A percentile compares a stretch with the other conserved stretches of the same genome.
Conservation (phyloP, 768 basidiomycete genomes). For the Lactarius sanguifluus region DNA sequence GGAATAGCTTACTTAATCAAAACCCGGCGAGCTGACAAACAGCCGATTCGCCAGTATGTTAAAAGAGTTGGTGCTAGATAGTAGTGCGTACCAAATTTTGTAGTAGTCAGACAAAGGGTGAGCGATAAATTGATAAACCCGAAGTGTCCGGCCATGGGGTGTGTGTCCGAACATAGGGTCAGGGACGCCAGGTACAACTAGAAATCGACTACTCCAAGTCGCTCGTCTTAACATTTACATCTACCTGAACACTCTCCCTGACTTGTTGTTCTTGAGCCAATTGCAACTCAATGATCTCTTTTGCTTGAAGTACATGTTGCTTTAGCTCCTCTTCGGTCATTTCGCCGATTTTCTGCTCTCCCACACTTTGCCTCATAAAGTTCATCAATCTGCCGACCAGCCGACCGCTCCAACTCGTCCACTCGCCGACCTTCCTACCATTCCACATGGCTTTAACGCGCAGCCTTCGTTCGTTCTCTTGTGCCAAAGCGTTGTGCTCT, state of each 20-base stretch:
- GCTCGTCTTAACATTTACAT: not conserved
- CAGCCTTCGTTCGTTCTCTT: constrained; percentile 33
- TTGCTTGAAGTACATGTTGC: constrained; percentile 19
- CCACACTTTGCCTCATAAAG: constrained; percentile 45
- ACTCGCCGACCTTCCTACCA: constrained; percentile 52
- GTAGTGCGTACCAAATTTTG: too few relatives aligned
- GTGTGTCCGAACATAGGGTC: too few relatives aligned
- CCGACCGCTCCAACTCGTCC: constrained; percentile 49
- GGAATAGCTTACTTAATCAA: too few relatives aligned
- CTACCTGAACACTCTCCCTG: not conserved
- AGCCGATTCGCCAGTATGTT: too few relatives aligned
- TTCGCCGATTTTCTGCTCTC: constrained; percentile 43
- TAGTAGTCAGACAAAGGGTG: too few relatives aligned
- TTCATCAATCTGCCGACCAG: constrained; percentile 55
- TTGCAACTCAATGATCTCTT: constrained; percentile 16
- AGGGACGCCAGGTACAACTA: too few relatives aligned
- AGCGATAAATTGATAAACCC: too few relatives aligned
- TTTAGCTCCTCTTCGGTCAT: constrained; percentile 29
- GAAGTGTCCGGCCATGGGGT: too few relatives aligned
- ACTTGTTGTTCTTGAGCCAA: not conserved
- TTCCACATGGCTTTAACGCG: constrained; percentile 48
- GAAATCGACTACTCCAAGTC: not conserved
- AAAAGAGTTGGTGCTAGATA: too few relatives aligned
- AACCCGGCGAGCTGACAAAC: too few relatives aligned
- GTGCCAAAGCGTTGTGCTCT: constrained; percentile 44